Percentiles rank a stretch among this genome's conserved stretches.
Evolutionary conservation across 2,329 filamentous ascomycete genomes (phyloP).

Genomic region (Leptosphaerulina australis): DNA sequence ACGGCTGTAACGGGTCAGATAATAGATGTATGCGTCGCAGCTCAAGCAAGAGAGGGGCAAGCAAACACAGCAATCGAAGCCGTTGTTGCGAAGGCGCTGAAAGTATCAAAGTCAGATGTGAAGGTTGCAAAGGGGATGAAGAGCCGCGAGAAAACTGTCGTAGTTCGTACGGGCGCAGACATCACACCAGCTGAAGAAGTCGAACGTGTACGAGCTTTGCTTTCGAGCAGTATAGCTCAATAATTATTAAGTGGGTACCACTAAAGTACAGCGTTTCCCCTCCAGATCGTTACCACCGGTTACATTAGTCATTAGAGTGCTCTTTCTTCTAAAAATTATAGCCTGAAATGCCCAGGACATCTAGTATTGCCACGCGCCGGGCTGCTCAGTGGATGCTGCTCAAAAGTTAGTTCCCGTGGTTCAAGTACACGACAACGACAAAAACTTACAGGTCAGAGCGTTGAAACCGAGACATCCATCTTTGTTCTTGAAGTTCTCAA

Average conservation of each 20-base stretch:
- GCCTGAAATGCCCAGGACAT: constrained; percentile 1
- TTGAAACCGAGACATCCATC: constrained; percentile 46
- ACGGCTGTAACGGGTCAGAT: constrained; percentile 60
- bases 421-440: background rate
- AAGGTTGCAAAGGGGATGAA: constrained; percentile 67
- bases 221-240: constrained; percentile 26
- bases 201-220: constrained; percentile 31
- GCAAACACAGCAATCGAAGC: constrained; percentile 70
- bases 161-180: constrained; percentile 19
- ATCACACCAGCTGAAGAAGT: constrained; percentile 34
- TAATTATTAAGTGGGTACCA: constrained; percentile 12
- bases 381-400: constrained; percentile 28
- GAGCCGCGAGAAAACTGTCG: constrained; percentile 65
- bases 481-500: constrained; percentile 25
- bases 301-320: constrained; percentile 16
- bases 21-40: constrained; percentile 70
- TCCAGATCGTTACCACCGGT: background rate
- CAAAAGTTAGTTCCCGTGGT: constrained; percentile 11
- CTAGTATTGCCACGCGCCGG: constrained; percentile 49
- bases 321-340: constrained; percentile 7
- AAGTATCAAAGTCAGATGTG: constrained; percentile 67
- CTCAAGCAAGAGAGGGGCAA: constrained; percentile 69
- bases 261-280: constrained; percentile 2
- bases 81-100: constrained; percentile 66
- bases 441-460: constrained; percentile 39